These are phyloP conservation scores for Priceomyces carsonii DNA, from an alignment of 805 yeast species.

Conservation along the genomic window DNA sequence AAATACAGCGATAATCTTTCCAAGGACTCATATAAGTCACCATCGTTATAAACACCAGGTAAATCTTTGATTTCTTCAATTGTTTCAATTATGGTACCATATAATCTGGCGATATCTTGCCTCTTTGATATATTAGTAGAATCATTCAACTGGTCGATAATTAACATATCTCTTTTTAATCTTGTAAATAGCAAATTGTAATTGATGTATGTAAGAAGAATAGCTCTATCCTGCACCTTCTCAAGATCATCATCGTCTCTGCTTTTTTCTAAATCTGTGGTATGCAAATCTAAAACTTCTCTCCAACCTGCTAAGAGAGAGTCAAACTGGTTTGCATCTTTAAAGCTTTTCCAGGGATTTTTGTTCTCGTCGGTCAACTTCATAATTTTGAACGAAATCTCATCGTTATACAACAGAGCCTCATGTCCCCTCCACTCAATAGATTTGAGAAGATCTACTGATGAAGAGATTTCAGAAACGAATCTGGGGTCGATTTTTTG, in stretches of 20 bases:
- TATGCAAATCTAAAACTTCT: slow-evolving; percentile 63
- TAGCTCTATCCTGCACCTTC: slow-evolving; percentile 68
- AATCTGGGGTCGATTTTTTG: slow-evolving; percentile 34
- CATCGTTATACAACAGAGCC: slow-evolving; percentile 69
- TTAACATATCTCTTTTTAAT: slow-evolving; percentile 66
- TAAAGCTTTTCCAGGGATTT: slow-evolving; percentile 20
- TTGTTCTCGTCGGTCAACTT: slow-evolving; percentile 29
- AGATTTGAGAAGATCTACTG: slow-evolving; percentile 28
- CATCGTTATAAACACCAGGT: slow-evolving; percentile 92
- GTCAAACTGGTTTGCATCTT: slow-evolving; percentile 54
- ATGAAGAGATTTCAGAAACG: slow-evolving; percentile 31
- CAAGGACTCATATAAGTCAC: slow-evolving; percentile 58
- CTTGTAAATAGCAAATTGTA: slow-evolving; percentile 67
- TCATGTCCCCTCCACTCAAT: slow-evolving; percentile 53
- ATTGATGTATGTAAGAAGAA: slow-evolving; percentile 72
- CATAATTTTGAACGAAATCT: slow-evolving; percentile 62
- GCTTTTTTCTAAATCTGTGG: slow-evolving; percentile 51
- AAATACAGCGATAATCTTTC: slow-evolving; percentile 50
- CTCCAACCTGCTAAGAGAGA: slow-evolving; percentile 63
- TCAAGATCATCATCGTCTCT: slow-evolving; percentile 53
- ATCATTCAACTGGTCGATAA: slow-evolving; percentile 39
- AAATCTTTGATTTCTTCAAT: slow-evolving; percentile 66
- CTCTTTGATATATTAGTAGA: slow-evolving; percentile 24
- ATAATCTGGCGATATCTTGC: slow-evolving; percentile 50
- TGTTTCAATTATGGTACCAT: slow-evolving; percentile 52